These are phyloP conservation scores for Xylaria arbuscula DNA, from an alignment of 2,329 filamentous ascomycete species.

Conservation along the genomic window DNA sequence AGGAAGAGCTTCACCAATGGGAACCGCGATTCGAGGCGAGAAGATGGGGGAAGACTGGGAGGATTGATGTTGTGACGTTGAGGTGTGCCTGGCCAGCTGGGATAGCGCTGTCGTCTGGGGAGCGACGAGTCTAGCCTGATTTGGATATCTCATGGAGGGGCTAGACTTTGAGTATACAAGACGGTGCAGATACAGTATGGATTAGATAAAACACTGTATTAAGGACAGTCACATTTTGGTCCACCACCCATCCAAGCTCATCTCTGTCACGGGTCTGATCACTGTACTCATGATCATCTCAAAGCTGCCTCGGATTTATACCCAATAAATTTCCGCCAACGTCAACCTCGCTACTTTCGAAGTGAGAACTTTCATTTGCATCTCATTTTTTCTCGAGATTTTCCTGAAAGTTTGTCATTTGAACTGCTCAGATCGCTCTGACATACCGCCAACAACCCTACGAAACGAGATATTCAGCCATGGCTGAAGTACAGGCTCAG, in stretches of 20 bases:
- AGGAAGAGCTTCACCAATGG: constrained; percentile 13
- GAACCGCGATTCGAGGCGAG: constrained; percentile 12
- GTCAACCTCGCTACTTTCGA: neutral
- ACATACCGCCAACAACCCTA: neutral
- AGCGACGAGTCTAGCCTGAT: constrained; percentile 32
- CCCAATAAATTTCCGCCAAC: neutral
- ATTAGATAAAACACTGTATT: neutral
- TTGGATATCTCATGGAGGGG: constrained; percentile 28
- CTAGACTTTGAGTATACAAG: neutral
- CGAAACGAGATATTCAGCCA: constrained; percentile 50
- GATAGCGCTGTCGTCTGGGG: constrained; percentile 32
- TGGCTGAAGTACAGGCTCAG: constrained; percentile 79
- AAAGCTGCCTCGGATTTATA: neutral
- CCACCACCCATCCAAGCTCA: neutral
- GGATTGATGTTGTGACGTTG: constrained; percentile 36
- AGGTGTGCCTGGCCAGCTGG: constrained; percentile 27
- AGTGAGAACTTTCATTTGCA: neutral
- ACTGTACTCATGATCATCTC: neutral
- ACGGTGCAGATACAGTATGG: neutral
- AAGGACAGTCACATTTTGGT: neutral
- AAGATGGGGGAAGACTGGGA: constrained; percentile 4
- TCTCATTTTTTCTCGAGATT: neutral
- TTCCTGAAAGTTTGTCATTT: neutral
- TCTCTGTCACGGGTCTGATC: neutral
- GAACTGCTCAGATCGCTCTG: neutral